Evolutionary conservation across 2,329 filamentous ascomycete genomes (phyloP), one percentile per base, ranked within the genome.

Genomic region (Claviceps purpurea): DNA sequence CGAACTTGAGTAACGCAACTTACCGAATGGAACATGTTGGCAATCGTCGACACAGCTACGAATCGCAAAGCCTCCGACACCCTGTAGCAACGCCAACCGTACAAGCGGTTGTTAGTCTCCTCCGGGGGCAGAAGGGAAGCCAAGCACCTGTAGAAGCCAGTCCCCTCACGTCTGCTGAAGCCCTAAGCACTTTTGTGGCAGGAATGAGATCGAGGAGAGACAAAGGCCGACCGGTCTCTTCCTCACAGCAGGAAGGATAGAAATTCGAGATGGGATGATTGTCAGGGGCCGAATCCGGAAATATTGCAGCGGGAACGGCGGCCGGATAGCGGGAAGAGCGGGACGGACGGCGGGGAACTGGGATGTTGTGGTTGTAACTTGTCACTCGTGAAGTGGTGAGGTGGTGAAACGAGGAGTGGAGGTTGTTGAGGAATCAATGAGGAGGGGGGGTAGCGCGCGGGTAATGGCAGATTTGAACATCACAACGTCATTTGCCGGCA

Each of bases 11-110:
- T 6, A 20, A 42, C 3, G 40, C 40, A 22, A 4, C 58, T 34
- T 56, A 65, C 63, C 56, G 61, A 59, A 52, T 64, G 62, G 48
- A 65, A 65, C 64, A 65, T 64, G 54, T 8, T 38, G 49, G 13
- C 6, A 11, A 11, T 22, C 22, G 13, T 49, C 47, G 22, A 22
- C 14, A 47, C 34, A 16, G 48, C 39, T 14, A 5, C 24, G 18
- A 5, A 39, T 43, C 38, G 47, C 24, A 20, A 39, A 16, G 37
- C 5, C 38, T 24, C 6, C 5, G 34, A 34, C 10, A 34, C 34
- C 6, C 5, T 26, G 14, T 26, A 8, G 10, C 10, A 34, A 34
- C 10, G 30, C 30, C 30, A 34, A 30, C 26, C 26, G 26, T 30
- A 10, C 8, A 30, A 30, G 11, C 4, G 30, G 30, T 11, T 34